Evolutionary conservation across 129 eudicot species (phyloP), one percentile per base, ranked within the genome.

Genomic region (Logfia minima): DNA sequence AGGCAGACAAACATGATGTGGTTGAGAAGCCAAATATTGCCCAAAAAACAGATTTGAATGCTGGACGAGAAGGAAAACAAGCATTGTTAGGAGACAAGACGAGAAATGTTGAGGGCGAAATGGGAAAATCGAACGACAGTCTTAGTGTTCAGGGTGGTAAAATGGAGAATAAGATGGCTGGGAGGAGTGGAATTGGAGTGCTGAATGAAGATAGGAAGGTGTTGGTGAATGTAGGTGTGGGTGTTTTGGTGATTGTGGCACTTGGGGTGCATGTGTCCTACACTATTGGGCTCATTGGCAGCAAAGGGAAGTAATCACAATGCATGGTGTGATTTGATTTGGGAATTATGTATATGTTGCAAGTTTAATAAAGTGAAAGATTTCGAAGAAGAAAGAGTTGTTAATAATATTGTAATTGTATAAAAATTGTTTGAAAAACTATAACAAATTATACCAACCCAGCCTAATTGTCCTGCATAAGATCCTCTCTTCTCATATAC

Each of bases 151-250:
- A 18, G 66, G 68, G 67, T 0, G 16, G 23, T 63, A 75, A 52
- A 48, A 5, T 66, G 58, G 80, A 83, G 26, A 45, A 61, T 19
- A 89, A 75, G 63, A 71, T 75, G 66, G 77, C 75, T 61, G 68
- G 60, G n/a, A 62, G 76, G 69, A 61, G 77, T 3, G 55, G 55
- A 69, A 18, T 23, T 10, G 21, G 79, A 70, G 76, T 81, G 41
- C 26, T 76, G 71, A 82, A 81, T 69, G 91, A 93, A 84, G 98
- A 87, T 35, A 90, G 92, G 77, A 86, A 87, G 51, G 59, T 77
- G 84, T 45, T 90, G 80, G 86, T 93, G 86, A 93, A 90, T 74
- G 78, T 87, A 81, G 96, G 96, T 28, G 98, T 58, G 17, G 90
- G 91, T 29, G 72, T 85, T 71, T 75, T 93, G 37, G 97, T 93